These are phyloP conservation scores for Lantana camara DNA, from an alignment of 257 asterid genomes.

Conservation along the genomic window DNA sequence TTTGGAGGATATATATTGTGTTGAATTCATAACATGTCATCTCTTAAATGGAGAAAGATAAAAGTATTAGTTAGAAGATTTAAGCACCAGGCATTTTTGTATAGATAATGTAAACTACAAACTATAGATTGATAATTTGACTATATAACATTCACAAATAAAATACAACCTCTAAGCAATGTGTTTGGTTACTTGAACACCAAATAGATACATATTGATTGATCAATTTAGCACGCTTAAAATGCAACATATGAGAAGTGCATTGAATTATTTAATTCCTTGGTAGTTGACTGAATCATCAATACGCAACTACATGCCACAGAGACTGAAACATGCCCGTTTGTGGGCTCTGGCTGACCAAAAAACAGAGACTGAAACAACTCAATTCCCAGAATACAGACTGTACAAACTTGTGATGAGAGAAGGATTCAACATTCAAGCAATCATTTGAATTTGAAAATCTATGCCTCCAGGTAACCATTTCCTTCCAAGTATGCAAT, in stretches of 20 bases:
- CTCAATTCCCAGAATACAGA: not conserved
- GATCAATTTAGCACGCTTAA: not conserved
- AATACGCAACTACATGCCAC: constrained; percentile 23
- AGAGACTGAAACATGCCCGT: too few relatives aligned
- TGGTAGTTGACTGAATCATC: constrained; percentile 26
- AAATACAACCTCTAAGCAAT: too few relatives aligned
- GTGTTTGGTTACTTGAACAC: not conserved
- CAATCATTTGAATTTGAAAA: not conserved
- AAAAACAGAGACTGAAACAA: not conserved
- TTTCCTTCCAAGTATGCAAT: constrained; percentile 56
- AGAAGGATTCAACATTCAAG: too few relatives aligned
- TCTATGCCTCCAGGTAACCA: constrained; percentile 59
- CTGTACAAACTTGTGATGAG: constrained; percentile 23
- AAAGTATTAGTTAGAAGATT: not conserved
- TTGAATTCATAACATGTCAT: too few relatives aligned
- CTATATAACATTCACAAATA: too few relatives aligned
- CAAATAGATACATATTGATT: not conserved
- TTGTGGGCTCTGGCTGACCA: too few relatives aligned
- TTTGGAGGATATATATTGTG: too few relatives aligned
- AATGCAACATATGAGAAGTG: not conserved
- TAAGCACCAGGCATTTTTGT: not conserved
- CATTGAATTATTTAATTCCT: constrained; percentile 5
- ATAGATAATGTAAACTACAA: too few relatives aligned
- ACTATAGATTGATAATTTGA: too few relatives aligned
- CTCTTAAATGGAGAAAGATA: too few relatives aligned